Percentiles rank a stretch among this genome's conserved stretches.
Conservation (phyloP, 257 asterid species). For the Nicotiana attenuata region DNA sequence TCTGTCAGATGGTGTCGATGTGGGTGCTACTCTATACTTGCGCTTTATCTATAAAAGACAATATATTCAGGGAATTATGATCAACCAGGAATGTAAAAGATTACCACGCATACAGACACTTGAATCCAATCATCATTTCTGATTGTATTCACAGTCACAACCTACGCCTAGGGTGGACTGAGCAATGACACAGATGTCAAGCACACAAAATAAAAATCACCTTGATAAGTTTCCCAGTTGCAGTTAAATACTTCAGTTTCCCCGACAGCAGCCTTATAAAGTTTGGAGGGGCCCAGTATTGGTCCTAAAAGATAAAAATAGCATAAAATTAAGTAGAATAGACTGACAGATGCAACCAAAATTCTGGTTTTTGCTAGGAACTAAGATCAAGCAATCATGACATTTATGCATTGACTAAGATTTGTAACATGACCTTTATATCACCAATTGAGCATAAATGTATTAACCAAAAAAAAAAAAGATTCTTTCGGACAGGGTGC, state of each 20-base stretch:
- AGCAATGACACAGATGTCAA: neutral
- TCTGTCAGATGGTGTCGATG: constrained; percentile 23
- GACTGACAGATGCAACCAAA: neutral
- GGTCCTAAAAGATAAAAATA: constrained; percentile 25
- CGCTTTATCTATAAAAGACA: constrained; percentile 36
- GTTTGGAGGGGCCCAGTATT: constrained; percentile 54
- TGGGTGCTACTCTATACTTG: constrained; percentile 26
- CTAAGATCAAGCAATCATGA: neutral
- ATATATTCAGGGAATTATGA: constrained; percentile 2
- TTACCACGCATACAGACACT: neutral
- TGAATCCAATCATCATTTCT: neutral
- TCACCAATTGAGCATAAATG: neutral
- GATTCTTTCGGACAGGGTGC: neutral
- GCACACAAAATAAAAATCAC: constrained; percentile 17
- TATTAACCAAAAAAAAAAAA: neutral
- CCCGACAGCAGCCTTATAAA: constrained; percentile 43
- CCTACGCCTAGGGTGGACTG: neutral
- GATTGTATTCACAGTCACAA: constrained; percentile 4
- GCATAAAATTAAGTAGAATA: neutral
- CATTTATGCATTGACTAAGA: neutral
- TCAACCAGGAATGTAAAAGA: neutral
- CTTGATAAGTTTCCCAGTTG: constrained; percentile 41
- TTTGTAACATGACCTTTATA: neutral
- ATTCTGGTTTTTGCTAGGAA: neutral
- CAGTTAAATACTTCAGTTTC: constrained; percentile 44